Evolutionary conservation across 768 basidiomycete genomes (phyloP), one percentile per base, ranked within the genome.

Genomic region (Inosperma sp.): DNA sequence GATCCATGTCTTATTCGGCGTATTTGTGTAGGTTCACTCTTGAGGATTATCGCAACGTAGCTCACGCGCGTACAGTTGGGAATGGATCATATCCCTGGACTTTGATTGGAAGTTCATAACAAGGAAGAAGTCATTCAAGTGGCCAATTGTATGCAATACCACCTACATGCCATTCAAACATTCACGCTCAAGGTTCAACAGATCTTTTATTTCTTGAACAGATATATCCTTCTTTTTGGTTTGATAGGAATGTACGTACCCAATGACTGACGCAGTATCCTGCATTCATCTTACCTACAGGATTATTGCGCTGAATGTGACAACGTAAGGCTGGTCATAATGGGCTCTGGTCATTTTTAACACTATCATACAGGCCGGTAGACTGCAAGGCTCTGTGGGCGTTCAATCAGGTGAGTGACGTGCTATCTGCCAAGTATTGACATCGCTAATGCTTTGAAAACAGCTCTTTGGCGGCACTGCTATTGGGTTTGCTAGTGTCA

Each of bases 331-430:
- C 71, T 78, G 66, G 59, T 74, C 54, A 35, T 3, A 4, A 22
- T 43, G 45, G 39, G 41, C 27, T 33, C 31, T 13, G 47, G 21
- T 33, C 26, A 16, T 40, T 48, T 49, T 14, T 9, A 43, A 39
- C 41, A 23, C 21, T 35, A 22, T 14, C 30, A n/a, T 40, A 5
- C 54, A 78, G 77, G 3, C 64, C 75, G 57, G 65, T 85, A 23
- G 65, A 86, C 58, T 87, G 84, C 55, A 84, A 86, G 59, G 76
- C 69, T 5, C 64, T 87, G 19, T 86, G 85, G 56, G 84, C 82
- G 2, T 84, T 84, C 60, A 84, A 82, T 51, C 76, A 77, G 65
- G 73, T 80, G 58, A 22, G 61, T 51, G 49, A 17, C 39, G 23
- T 56, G 52, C 53, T 22, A 21, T 31, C n/a, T 31, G n/a, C n/a